Percentiles rank a stretch among this genome's conserved stretches.
phyloP scores from a whole-genome alignment of 257 asterid genomes.

The Fraxinus pennsylvanica region DNA sequence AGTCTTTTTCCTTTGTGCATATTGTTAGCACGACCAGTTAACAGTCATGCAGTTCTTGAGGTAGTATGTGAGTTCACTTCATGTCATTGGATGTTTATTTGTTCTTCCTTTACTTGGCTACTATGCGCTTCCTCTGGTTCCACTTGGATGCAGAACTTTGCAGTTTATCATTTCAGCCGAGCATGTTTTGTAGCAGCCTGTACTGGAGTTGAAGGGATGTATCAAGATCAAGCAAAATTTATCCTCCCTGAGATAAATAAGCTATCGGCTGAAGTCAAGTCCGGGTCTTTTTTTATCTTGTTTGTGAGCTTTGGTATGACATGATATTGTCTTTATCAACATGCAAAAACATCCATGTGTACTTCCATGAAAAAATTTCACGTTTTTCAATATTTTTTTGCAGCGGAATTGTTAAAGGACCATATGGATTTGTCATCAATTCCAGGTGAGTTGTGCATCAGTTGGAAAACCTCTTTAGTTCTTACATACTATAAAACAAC shows the following conservation, averaged over 20 bases:
- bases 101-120: conserved; percentile 24
- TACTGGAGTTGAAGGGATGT: conserved; percentile 56
- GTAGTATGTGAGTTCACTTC: conserved; percentile 43
- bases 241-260: conserved; percentile 82
- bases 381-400: conserved; percentile 29
- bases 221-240: conserved; percentile 63
- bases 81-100: conserved; percentile 18
- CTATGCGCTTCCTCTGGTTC: conserved; percentile 27
- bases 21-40: conserved; percentile 71
- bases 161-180: conserved; percentile 67
- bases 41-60: conserved; percentile 61
- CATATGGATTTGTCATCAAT: conserved; percentile 44
- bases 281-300: conserved; percentile 76
- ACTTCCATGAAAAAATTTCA: conserved; percentile 7
- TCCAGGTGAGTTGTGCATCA: conserved; percentile 58
- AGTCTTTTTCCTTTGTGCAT: conserved; percentile 79
- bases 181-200: conserved; percentile 59
- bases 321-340: conserved; percentile 20
- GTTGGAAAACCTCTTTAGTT: conserved; percentile 1
- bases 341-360: neutral
- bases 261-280: conserved; percentile 65
- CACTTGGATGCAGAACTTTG: conserved; percentile 58
- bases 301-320: conserved; percentile 84
- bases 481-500: conserved; percentile 12
- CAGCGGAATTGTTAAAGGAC: conserved; percentile 69